These are phyloP conservation scores for Irpex sp. DNA, from an alignment of 1,284 basidiomycete genomes.

Conservation along the genomic window DNA sequence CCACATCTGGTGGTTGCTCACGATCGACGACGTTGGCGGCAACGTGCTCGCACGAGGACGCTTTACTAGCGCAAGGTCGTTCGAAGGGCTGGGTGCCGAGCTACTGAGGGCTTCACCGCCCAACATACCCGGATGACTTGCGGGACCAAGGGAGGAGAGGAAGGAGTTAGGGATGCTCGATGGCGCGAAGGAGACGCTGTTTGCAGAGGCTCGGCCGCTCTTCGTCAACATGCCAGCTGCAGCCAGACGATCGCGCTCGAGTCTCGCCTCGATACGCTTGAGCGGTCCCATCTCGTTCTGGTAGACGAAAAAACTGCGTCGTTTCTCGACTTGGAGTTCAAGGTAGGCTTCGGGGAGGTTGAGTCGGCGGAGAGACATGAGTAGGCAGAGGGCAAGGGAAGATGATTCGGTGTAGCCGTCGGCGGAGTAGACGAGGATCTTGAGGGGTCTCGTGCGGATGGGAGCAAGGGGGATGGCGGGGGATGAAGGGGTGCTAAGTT, in stretches of 20 bases:
- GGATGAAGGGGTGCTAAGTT: conserved; percentile 25
- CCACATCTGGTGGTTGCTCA: conserved; percentile 78
- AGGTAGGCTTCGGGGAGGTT: conserved; percentile 87
- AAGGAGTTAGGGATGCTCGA: conserved; percentile 1
- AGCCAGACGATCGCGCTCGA: conserved; percentile 40
- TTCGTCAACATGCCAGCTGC: background rate
- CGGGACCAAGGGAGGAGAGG: conserved; percentile 16
- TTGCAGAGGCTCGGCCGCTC: conserved; percentile 36
- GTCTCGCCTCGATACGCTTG: conserved; percentile 64
- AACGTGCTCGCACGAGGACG: conserved; percentile 69
- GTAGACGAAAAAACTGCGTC: conserved; percentile 90
- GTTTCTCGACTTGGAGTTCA: conserved; percentile 70
- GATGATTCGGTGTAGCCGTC: conserved; percentile 91
- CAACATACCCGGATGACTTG: conserved; percentile 14
- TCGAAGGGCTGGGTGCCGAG: conserved; percentile 1
- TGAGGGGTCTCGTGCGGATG: conserved; percentile 51
- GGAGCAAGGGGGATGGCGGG: conserved; percentile 14
- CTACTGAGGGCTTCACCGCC: background rate
- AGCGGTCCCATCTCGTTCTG: conserved; percentile 78
- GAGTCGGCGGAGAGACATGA: conserved; percentile 79
- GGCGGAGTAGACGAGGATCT: conserved; percentile 71
- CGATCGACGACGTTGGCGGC: conserved; percentile 54
- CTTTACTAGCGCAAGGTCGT: conserved; percentile 16
- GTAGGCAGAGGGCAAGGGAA: conserved; percentile 80
- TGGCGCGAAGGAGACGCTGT: conserved; percentile 48